Evolutionary conservation across 2,329 filamentous ascomycete species (phyloP), one percentile per base, ranked within the genome.

Genomic region (Beauveria sp.): DNA sequence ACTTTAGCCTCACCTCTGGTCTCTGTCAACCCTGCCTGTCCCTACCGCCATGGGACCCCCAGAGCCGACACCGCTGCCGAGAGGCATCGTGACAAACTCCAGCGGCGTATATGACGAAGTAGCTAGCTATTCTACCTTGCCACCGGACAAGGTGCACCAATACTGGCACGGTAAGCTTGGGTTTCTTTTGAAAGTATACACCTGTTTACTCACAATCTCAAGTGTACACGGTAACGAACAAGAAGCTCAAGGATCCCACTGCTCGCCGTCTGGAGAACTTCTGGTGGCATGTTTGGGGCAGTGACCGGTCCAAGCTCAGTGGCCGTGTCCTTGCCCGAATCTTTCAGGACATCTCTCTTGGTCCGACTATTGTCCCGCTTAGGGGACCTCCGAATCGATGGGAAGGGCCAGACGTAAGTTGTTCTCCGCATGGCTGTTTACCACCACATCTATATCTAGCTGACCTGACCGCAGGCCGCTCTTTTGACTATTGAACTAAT

Each of bases 201-300:
- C 5, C 20, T 22, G n/a, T 30, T 16, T 28, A 53, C 59, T 65
- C 63, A 66, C 63, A 62, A 40, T 37, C 24, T 30, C 48, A 64
- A 86, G 84, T 84, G 5, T 87, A 86, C 66, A 84, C 84, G 12
- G 84, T 79, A 34, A 86, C 82, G 18, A 80, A 81, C 64, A 80
- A 82, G 66, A 79, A 79, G 65, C 76, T 86, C 37, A 76, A 79
- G 62, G 84, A 87, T 66, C 84, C 84, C n/a, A 86, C 83, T 3
- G 83, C 84, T 30, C 80, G 80, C 62, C 82, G 84, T 20, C 72
- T 86, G 22, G 84, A 87, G 68, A 84, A 86, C 66, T 85, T 86
- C 65, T 87, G 84, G 84, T 86, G 83, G 80, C 84, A 86, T 67
- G 82, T 87, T 59, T 83, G 83, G 78, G 83, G 84, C 40, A 86